Evolutionary conservation across 2,329 filamentous ascomycete genomes (phyloP), one percentile per base, ranked within the genome.

Genomic region (Ophiobolus disseminans): DNA sequence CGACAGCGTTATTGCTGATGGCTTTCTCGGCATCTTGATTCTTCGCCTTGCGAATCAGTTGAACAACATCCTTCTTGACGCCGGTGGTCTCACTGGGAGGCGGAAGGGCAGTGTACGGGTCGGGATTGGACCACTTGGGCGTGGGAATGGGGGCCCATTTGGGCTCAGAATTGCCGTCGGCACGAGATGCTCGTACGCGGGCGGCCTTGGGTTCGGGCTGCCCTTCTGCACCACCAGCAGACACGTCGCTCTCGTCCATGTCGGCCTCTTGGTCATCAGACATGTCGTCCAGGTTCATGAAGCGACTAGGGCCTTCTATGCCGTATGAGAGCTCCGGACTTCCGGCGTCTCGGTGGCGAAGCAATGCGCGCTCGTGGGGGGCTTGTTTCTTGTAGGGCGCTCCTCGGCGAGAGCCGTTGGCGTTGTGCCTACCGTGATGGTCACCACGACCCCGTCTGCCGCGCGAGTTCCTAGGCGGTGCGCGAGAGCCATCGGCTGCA

Each of bases 61-160:
- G 90, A 26, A 97, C 90, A 30, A 97, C 87, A 58, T 97, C 91
- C 59, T 86, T 87, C 73, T 88, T 91, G 74, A 94, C 95, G 16
- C 83, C 82, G 30, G 83, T 80, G 4, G 60, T 53, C 45, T 91
- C 88, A 57, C 92, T 88, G 0, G 86, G 84, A 5, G 91, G 91
- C 7, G 93, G 93, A 8, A 96, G 78, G 2, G 85, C 89, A 5
- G 90, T 96, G 73, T 97, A 97, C 0, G 92, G 91, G 69, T 97
- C 93, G 3, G 93, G 92, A 62, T 97, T 97, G 4, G 91, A 96
- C 93, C 93, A 97, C 71, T 89, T 91, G 3, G 91, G 91, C n/a
- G n/a, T n/a, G n/a, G n/a, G n/a, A n/a, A n/a, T n/a, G n/a, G n/a
- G n/a, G 4, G 91, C 96, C 93, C 93, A 97, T 70, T 89, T 91